Percentiles rank a stretch among this genome's conserved stretches.
Conservation (phyloP, 164 flowering plant species). For the Stephania cephalantha region DNA sequence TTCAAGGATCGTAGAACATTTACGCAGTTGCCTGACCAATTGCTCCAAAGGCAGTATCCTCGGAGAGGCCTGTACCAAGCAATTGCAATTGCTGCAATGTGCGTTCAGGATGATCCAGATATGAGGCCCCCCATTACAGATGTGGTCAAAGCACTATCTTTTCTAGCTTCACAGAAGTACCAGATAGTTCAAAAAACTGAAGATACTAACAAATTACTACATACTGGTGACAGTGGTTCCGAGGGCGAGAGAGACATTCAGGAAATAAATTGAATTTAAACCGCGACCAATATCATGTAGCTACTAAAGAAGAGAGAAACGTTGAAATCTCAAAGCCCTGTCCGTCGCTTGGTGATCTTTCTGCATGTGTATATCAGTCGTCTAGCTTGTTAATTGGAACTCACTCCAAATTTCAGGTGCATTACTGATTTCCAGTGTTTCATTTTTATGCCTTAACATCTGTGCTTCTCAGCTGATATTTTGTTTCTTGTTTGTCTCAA, state of each 20-base stretch:
- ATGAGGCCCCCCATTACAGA: slow-evolving; percentile 82
- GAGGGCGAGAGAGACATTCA: slow-evolving; percentile 13
- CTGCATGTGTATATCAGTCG: background rate
- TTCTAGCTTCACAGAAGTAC: slow-evolving; percentile 63
- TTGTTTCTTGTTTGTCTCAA: too few species aligned
- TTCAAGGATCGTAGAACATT: slow-evolving; percentile 74
- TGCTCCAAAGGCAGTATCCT: slow-evolving; percentile 76
- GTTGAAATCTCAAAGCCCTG: background rate
- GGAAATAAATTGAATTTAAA: background rate
- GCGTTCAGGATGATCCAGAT: slow-evolving; percentile 82
- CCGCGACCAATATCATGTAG: background rate
- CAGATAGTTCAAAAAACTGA: slow-evolving; percentile 41
- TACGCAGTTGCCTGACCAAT: slow-evolving; percentile 71
- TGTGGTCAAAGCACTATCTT: slow-evolving; percentile 75
- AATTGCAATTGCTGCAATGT: slow-evolving; percentile 90
- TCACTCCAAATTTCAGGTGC: slow-evolving; percentile 22
- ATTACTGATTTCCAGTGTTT: background rate
- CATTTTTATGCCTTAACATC: background rate
- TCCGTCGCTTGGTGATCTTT: background rate
- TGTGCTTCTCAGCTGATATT: background rate
- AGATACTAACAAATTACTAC: slow-evolving; percentile 17
- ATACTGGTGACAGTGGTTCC: slow-evolving; percentile 7
- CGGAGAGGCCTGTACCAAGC: slow-evolving; percentile 78
- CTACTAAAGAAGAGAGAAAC: background rate
- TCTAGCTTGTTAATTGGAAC: slow-evolving; percentile 21